Conservation (phyloP, 495 filamentous ascomycete genomes). For the Annulohypoxylon bovei region DNA sequence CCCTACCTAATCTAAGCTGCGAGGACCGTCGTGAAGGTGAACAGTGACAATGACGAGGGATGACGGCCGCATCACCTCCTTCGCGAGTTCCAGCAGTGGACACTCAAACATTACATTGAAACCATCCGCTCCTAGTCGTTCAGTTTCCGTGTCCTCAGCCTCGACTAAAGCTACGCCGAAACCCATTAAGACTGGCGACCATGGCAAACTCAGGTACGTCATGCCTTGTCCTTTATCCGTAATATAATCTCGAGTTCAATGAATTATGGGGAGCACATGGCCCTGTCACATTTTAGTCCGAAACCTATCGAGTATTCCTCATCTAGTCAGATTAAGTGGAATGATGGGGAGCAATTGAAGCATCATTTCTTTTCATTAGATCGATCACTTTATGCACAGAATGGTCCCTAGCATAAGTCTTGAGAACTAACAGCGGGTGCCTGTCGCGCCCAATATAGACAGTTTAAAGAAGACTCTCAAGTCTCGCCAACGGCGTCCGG, state of each 20-base stretch:
- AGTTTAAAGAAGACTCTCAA: constrained; percentile 60
- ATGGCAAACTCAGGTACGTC: constrained; percentile 57
- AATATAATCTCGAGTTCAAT: constrained; percentile 10
- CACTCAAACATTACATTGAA: constrained; percentile 68
- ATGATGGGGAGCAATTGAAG: constrained; percentile 2
- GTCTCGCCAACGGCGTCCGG: constrained; percentile 61
- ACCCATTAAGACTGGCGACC: constrained; percentile 66
- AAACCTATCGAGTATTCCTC: constrained; percentile 17
- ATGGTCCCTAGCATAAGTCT: constrained; percentile 40
- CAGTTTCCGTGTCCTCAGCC: constrained; percentile 58
- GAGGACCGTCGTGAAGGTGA: constrained; percentile 40
- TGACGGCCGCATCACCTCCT: constrained; percentile 70
- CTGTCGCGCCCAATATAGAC: constrained; percentile 36
- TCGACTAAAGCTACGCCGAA: constrained; percentile 60
- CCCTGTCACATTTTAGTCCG: constrained; percentile 22
- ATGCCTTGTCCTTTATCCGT: constrained; percentile 24
- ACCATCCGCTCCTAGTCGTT: constrained; percentile 60
- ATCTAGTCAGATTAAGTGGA: constrained; percentile 2
- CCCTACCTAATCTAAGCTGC: constrained; percentile 44
- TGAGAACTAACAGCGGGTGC: constrained; percentile 26
- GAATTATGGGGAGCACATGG: constrained; percentile 17
- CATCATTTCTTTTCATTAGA: background rate
- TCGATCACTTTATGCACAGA: constrained; percentile 35
- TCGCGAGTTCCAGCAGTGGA: constrained; percentile 69
- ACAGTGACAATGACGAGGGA: constrained; percentile 67